Evolutionary conservation across 2,329 filamentous ascomycete genomes (phyloP).

Genomic region (Leptographium wingfieldii): DNA sequence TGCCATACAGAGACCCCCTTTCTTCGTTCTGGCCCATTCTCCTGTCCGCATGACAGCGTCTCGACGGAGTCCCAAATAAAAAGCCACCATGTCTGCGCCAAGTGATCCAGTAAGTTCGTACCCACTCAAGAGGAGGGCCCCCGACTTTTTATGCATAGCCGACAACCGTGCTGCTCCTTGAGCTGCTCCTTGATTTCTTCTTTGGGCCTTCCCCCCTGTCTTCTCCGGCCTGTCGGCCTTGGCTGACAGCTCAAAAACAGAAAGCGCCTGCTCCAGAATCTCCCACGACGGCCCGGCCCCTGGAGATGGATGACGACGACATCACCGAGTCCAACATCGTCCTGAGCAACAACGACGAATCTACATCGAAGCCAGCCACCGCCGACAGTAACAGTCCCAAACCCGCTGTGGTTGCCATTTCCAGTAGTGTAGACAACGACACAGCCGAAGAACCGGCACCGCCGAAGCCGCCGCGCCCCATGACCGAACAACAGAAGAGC

Average conservation of each 20-base stretch:
- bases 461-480: conserved; percentile 72
- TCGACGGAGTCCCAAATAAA: neutral
- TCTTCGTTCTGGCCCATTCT: neutral
- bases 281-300: conserved; percentile 50
- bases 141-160: neutral
- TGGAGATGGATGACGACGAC: conserved; percentile 61
- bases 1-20: too few relatives aligned
- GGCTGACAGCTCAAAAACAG: conserved; percentile 4
- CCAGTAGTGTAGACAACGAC: conserved; percentile 15
- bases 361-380: conserved; percentile 11
- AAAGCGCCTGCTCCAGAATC: conserved; percentile 44
- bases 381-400: neutral
- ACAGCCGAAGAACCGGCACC: conserved; percentile 27
- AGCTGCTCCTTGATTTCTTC: neutral
- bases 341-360: conserved; percentile 21
- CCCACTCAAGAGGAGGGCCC: neutral
- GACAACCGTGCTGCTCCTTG: neutral
- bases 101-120: conserved; percentile 18
- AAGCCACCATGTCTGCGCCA: conserved; percentile 18
- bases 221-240: neutral
- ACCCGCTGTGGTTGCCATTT: conserved; percentile 13
- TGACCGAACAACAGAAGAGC: conserved; percentile 72
- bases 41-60: neutral
- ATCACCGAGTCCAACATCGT: conserved; percentile 44
- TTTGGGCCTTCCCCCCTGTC: neutral